A percentile compares a stretch with the other conserved stretches of the same genome.
phyloP scores from a whole-genome alignment of 1,139 yeast species.

The Hemisphaericaspora lyxosophila region DNA sequence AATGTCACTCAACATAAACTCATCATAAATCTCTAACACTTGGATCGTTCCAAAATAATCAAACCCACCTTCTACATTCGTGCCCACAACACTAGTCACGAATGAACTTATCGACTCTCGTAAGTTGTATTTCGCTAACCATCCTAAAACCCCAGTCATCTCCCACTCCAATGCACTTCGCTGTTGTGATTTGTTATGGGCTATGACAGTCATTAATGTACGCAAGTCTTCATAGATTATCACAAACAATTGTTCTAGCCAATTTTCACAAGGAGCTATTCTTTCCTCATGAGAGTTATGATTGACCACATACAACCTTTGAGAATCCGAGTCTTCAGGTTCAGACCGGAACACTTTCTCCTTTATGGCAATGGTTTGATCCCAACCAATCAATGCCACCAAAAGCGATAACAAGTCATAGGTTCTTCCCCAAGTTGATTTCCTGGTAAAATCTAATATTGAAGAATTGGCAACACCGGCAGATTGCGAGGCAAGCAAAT shows the following conservation, averaged over 20 bases:
- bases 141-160: conserved; percentile 41
- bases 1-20: conserved; percentile 38
- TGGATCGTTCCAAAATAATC: conserved; percentile 42
- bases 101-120: conserved; percentile 40
- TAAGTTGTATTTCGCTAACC: conserved; percentile 42
- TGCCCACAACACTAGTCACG: conserved; percentile 41
- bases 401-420: conserved; percentile 40
- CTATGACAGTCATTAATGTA: conserved; percentile 28
- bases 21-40: conserved; percentile 41
- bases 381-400: conserved; percentile 45
- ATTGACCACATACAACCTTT: conserved; percentile 22
- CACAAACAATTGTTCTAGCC: conserved; percentile 43
- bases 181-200: conserved; percentile 28
- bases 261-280: conserved; percentile 29
- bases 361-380: conserved; percentile 17
- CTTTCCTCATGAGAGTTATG: conserved; percentile 11
- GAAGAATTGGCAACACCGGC: conserved; percentile 29
- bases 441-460: conserved; percentile 33
- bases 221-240: conserved; percentile 40
- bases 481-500: conserved; percentile 34
- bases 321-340: not conserved
- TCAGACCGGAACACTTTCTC: conserved; percentile 7
- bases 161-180: conserved; percentile 48
- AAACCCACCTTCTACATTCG: conserved; percentile 32
- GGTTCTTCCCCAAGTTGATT: conserved; percentile 45